These are phyloP conservation scores for Penicillium sp. DNA, from an alignment of 2,329 filamentous ascomycete genomes.

Conservation along the genomic window DNA sequence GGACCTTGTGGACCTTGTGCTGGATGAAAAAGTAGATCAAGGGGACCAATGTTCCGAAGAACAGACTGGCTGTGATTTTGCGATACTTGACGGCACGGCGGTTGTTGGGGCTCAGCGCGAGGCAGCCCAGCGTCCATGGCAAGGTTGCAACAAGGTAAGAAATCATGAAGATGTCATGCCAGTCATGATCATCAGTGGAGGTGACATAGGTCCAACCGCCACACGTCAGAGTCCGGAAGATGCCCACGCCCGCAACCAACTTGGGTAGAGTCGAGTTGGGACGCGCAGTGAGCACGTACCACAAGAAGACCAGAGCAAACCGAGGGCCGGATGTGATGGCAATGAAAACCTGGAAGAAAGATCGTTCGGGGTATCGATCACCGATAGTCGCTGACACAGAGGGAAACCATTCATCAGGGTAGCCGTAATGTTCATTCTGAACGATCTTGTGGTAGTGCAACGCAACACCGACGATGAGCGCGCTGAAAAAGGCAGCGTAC, in stretches of 20 bases:
- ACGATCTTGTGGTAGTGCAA: slow-evolving; percentile 98
- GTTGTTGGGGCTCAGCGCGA: slow-evolving; percentile 83
- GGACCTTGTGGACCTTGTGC: slow-evolving; percentile 91
- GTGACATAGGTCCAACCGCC: slow-evolving; percentile 99
- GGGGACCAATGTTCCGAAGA: slow-evolving; percentile 87
- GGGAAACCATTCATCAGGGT: slow-evolving; percentile 93
- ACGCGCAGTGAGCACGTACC: slow-evolving; percentile 82
- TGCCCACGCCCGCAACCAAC: slow-evolving; percentile 72
- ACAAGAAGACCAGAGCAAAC: slow-evolving; percentile 84
- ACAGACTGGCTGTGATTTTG: slow-evolving; percentile 75
- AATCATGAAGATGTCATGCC: slow-evolving; percentile 99
- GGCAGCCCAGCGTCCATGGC: slow-evolving; percentile 90
- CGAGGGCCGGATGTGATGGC: slow-evolving; percentile 91
- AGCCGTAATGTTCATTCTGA: slow-evolving; percentile 92
- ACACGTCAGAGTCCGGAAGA: slow-evolving; percentile 88
- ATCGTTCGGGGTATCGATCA: slow-evolving; percentile 93
- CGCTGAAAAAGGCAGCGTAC: slow-evolving; percentile 80
- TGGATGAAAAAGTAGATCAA: slow-evolving; percentile 97
- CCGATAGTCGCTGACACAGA: slow-evolving; percentile 96
- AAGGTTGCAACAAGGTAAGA: slow-evolving; percentile 92
- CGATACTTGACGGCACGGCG: slow-evolving; percentile 79
- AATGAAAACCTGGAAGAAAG: slow-evolving; percentile 96
- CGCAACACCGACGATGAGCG: slow-evolving; percentile 72
- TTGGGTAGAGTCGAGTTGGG: slow-evolving; percentile 74
- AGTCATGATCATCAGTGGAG: slow-evolving; percentile 95